Base-by-base conservation (phyloP, 495 filamentous ascomycete species). In the Penicillium egyptiacum region DNA sequence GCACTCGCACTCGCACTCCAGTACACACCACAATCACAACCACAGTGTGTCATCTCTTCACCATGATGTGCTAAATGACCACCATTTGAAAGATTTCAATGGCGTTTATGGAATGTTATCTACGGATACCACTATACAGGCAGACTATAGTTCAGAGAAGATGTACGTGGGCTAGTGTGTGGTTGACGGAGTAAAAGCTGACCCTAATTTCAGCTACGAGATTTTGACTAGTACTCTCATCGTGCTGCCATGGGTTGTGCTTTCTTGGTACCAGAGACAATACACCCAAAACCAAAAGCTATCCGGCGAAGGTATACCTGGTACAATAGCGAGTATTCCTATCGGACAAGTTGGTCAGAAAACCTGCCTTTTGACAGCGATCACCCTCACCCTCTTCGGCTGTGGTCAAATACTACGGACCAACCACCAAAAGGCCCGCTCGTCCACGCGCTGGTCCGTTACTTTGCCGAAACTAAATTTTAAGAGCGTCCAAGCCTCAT, bases 231-330 rank as follows among this genome's bases (percentile, higher is more conserved):
- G 74, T 23, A 40, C 69, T 20, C 45, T 77, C 0, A 60, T 72
- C 2, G 64, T 72, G 5, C 53, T 76, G 43, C 76, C 76, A 14
- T 78, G 75, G 76, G 65, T 77, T 37, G 64, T 62, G 10, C 37
- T 77, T 4, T 78, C 75, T 10, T 79, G 76, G 76, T 77, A 72
- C 31, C 63, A 70, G 20, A 62, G 65, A 42, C 63, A 67, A 22
- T 69, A 67, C 55, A 61, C 64, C 19, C 58, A 70, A 49, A 22
- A 3, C 5, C 37, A 41, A 14, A 35, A 39, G 26, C 22, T 33
- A 20, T 17, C 33, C 3, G 39, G n/a, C 5, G 39, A 44, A 31
- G 57, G 65, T 12, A 42, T 48, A 5, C 35, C 40, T 16, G 49
- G 44, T 20, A 33, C 60, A 3, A 47, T 11, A 8, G 30, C 49